Evolutionary conservation across 345 rosid species (phyloP), one percentile per base, ranked within the genome.

Genomic region (Lumnitzera racemosa): DNA sequence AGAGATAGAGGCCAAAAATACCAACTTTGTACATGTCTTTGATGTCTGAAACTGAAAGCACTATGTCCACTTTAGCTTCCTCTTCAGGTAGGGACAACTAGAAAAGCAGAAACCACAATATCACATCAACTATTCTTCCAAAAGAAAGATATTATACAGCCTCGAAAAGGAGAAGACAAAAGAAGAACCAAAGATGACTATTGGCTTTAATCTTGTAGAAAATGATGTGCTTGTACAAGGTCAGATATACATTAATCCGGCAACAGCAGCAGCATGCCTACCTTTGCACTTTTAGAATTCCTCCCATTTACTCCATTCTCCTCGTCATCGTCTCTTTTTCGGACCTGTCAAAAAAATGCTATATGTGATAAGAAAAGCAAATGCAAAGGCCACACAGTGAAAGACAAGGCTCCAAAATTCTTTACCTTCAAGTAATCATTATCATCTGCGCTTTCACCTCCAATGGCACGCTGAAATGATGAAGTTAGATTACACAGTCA

Each of bases 1-100:
- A 61, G 43, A 15, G 23, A 50, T 11, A 61, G n/a, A 61, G 12
- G 13, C 52, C 46, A 27, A 49, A 27, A 36, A 4, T 47, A 43
- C 71, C 17, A 59, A 92, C 97, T 96, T 82, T 89, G 67, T 89
- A 92, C 58, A 62, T 81, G 47, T 81, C 85, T 77, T 70, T 81
- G 71, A 82, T 64, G 72, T 81, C 95, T 48, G 90, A 81, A 47
- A 58, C 74, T 66, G 86, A 84, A 72, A 92, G 70, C 41, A 59
- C 59, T 17, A 82, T 59, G 24, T 74, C 79, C 53, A 72, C 29
- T 57, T 70, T 55, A 66, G 57, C 70, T 69, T 82, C 85, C 47
- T 67, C 75, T 52, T 64, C 55, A 52, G 75, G 67, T 27, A 65
- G 57, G 48, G 74, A 61, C 59, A 68, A 12, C 84, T 78, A 72